Base-by-base conservation (phyloP, 2,329 filamentous ascomycete genomes). In the Penicillium sp. region DNA sequence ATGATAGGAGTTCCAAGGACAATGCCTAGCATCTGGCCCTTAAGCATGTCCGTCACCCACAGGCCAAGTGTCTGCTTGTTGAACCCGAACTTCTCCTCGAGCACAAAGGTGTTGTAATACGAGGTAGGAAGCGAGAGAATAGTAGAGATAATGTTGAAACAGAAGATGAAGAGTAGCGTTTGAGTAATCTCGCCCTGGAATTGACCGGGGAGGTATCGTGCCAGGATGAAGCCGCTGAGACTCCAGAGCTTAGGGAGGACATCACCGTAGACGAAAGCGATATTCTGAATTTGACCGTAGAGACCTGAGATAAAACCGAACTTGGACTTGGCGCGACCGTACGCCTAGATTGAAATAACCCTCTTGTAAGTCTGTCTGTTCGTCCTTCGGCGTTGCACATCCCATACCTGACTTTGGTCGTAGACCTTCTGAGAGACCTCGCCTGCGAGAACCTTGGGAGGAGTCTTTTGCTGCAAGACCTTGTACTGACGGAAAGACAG, bases 71-170 rank as follows among this genome's bases (percentile, higher is more conserved):
- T 97, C 81, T 96, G 92, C 80, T 99, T 99, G 78, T 99, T 99
- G 85, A 99, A 99, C 48, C 94, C 94, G 67, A 96, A 99, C 72
- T 91, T 89, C 77, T 97, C 92, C 76, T 99, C 94, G 53, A 99
- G 81, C 46, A 97, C 90, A 70, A 99, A 99, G 12, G 91, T 94
- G 77, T 92, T 87, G 81, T 97, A 99, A 74, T 97, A 86, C 53
- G 86, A 89, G 57, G 87, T 84, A 3, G 94, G 94, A 51, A 97
- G 79, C 54, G 87, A 89, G 60, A 96, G 77, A 53, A 89, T 63
- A 68, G 93, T 90, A 65, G 92, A 89, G 67, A 95, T 83, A 67
- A 96, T 75, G 66, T 91, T 88, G 75, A 96, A 96, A 54, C 85
- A 81, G 69, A 97, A 88, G 74, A 97, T 85, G 79, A 97, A 99